Evolutionary conservation across 2,329 filamentous ascomycete species (phyloP), one percentile per base, ranked within the genome.

Genomic region (Ploettnerulaceae sp.): DNA sequence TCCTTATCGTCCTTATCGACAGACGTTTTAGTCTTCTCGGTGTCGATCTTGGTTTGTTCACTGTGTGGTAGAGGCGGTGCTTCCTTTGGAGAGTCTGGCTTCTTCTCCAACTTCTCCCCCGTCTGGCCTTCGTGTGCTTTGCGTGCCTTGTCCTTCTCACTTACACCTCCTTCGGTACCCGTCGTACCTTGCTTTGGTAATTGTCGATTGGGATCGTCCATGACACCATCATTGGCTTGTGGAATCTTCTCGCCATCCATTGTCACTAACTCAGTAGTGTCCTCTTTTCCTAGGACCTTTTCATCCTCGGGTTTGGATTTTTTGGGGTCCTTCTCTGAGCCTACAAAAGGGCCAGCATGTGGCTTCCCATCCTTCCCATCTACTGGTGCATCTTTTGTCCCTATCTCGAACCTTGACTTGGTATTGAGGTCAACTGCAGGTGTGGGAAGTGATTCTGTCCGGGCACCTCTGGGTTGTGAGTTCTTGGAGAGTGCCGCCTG

Each of bases 341-440:
- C 80, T 47, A 90, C 81, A 61, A 80, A 83, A 5, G 93, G 93
- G 1, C 93, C 93, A 15, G 84, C 80, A 64, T 96, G 91, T 36
- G 93, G 93, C 69, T 90, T 93, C 37, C 93, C 93, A 69, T 97
- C 93, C 59, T 86, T 84, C 35, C 90, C 90, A 64, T 97, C 93
- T 15, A 96, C 84, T 0, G 91, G 91, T 46, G 86, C 88, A 70
- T 93, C 84, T 65, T 89, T 89, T 41, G 81, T 82, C 43, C 79
- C 80, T 55, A 62, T 46, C 31, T 59, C 58, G 32, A 51, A 55
- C 34, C 60, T 60, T 8, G 57, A 43, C 39, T 71, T 69, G 2
- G 62, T 48, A 55, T 51, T 60, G 4, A 58, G 34, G 34, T 60
- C 59, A 26, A 57, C 42, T 11, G 57, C 17, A 24, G 55, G 49